Evolutionary conservation across 176 grass and related monocot species (phyloP).

Genomic region (Themeda triandra): DNA sequence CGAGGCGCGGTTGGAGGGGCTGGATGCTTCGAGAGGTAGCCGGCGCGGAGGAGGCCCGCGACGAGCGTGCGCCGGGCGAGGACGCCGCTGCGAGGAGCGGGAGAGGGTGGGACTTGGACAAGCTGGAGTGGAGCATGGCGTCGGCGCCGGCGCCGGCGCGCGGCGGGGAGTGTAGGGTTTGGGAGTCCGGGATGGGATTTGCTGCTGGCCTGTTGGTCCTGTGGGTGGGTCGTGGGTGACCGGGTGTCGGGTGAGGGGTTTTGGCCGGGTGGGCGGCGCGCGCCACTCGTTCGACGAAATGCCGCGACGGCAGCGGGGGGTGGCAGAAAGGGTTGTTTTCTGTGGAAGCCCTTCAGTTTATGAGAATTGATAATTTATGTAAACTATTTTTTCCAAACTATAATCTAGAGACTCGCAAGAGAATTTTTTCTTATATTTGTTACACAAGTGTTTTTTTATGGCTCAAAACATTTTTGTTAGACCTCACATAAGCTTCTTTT

Average conservation of each 20-base stretch:
- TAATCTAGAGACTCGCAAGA: too few species aligned
- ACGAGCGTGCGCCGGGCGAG: slow-evolving; percentile 33
- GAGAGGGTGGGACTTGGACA: slow-evolving; percentile 54
- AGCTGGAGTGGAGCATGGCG: slow-evolving; percentile 63
- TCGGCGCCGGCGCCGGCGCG: slow-evolving; percentile 27
- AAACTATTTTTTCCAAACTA: too few species aligned
- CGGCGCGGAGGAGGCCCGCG: slow-evolving; percentile 33
- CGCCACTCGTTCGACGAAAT: slow-evolving; percentile 49
- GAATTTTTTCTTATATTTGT: too few species aligned
- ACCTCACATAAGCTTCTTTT: too few species aligned
- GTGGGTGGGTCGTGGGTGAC: too few species aligned
- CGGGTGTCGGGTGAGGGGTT: background rate
- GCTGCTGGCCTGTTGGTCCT: background rate
- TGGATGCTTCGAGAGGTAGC: slow-evolving; percentile 40
- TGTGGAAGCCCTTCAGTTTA: too few species aligned
- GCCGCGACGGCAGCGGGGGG: background rate
- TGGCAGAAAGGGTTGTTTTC: background rate
- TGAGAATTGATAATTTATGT: too few species aligned
- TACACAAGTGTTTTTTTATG: too few species aligned
- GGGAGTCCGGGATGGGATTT: background rate
- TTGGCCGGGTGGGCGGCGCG: slow-evolving; percentile 1
- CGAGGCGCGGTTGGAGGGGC: slow-evolving; percentile 2
- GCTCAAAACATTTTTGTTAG: too few species aligned
- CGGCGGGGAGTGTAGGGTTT: slow-evolving; percentile 16
- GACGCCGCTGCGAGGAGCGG: slow-evolving; percentile 47